Base-by-base conservation (phyloP, 805 yeast genomes). In the Komagataella pseudopastoris region DNA sequence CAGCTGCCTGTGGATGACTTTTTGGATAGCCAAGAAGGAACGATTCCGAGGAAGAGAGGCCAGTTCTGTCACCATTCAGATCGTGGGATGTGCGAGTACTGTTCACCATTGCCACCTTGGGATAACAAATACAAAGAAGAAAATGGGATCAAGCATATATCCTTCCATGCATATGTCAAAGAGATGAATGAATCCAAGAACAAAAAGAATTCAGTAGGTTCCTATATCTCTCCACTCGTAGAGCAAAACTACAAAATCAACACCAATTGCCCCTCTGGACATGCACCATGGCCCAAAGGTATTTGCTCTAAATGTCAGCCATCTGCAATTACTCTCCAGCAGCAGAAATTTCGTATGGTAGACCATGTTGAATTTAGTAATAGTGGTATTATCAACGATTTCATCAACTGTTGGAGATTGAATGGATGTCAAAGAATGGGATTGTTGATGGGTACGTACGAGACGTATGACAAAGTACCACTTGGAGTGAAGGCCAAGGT, bases 261-360 rank as follows among this genome's bases (percentile, higher is more conserved):
- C 55, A 71, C 74, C 51, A 67, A 74, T 12, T 91, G 98, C 63
- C 75, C 72, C 0, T 74, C 79, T 46, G 96, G 96, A 0, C 99
- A 91, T 65, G 80, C 83, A 44, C 91, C 96, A 6, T 93, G 96
- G 88, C 98, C 99, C 1, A 75, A 71, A 50, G 96, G 97, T 0
- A 89, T 93, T 57, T 91, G 99, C 62, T 86, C 96, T 14, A 88
- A 89, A 65, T 91, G 99, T 67, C 98, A 91, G 66, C 98, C 99
- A 0, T 82, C 96, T 1, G 93, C 96, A 0, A 88, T 93, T 54
- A 90, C 98, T 0, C 71, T 93, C 55, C 95, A 85, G 65, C 89
- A 82, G 65, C 99, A 93, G 64, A 71, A 75, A 43, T 93, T 87
- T 65, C 77, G 99, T 59, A 88, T 93, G 96, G 96, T 95, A 24